These are phyloP conservation scores for Fomitopsis pulvina DNA, from an alignment of 768 basidiomycete species.

Conservation along the genomic window DNA sequence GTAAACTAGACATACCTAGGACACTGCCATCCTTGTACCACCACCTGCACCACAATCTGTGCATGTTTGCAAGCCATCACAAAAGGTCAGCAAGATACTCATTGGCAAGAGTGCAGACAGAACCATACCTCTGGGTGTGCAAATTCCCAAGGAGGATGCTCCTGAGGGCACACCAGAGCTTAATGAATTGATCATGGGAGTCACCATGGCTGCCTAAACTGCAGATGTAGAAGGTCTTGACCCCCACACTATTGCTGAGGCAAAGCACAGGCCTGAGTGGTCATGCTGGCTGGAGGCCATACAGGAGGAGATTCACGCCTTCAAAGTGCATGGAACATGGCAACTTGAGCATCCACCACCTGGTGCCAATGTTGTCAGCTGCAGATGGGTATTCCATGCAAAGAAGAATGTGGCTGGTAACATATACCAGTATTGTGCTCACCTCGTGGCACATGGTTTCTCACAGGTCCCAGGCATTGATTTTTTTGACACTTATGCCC, in stretches of 20 bases:
- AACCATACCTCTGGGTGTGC: neutral
- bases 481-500: slow-evolving; percentile 24
- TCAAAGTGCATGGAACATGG: slow-evolving; percentile 2
- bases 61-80: slow-evolving; percentile 1
- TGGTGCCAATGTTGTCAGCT: slow-evolving; percentile 20
- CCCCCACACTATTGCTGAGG: slow-evolving; percentile 2
- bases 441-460: slow-evolving; percentile 27
- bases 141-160: neutral
- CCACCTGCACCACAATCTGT: neutral
- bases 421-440: slow-evolving; percentile 15
- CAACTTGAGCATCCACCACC: neutral
- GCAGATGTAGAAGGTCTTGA: slow-evolving; percentile 5
- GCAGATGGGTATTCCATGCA: slow-evolving; percentile 26
- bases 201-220: neutral
- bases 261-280: slow-evolving; percentile 4
- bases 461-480: slow-evolving; percentile 24
- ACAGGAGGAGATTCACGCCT: slow-evolving; percentile 1
- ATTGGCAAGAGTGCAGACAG: neutral
- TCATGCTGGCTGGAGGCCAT: slow-evolving; percentile 7
- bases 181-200: neutral
- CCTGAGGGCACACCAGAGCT: neutral
- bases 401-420: slow-evolving; percentile 25
- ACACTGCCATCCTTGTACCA: neutral
- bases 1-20: neutral
- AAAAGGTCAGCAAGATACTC: slow-evolving; percentile 1